These are phyloP conservation scores for Xylaria castorea DNA, from an alignment of 495 filamentous ascomycete species.

Conservation along the genomic window DNA sequence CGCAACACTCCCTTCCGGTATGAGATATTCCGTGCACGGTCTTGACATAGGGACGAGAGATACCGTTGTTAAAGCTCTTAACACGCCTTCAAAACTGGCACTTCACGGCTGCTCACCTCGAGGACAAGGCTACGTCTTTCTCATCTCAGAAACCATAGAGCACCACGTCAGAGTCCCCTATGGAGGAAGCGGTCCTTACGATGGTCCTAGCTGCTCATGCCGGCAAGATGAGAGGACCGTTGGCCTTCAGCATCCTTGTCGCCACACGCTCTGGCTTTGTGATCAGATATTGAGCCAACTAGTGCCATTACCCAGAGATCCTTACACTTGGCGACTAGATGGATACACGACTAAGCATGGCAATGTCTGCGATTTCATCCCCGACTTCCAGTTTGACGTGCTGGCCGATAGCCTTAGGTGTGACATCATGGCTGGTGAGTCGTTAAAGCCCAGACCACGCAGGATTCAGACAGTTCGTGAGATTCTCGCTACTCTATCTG, in stretches of 20 bases:
- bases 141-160: conserved; percentile 54
- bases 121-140: conserved; percentile 53
- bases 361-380: conserved; percentile 50
- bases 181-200: conserved; percentile 44
- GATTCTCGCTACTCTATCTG: conserved; percentile 50
- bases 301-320: conserved; percentile 44
- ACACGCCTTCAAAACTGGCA: conserved; percentile 47
- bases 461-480: conserved; percentile 52
- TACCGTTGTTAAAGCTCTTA: conserved; percentile 34
- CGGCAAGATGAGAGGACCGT: conserved; percentile 35
- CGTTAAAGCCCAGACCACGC: conserved; percentile 35
- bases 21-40: conserved; percentile 43
- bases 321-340: conserved; percentile 42
- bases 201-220: conserved; percentile 51
- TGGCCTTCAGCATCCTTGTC: conserved; percentile 46
- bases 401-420: conserved; percentile 54
- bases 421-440: conserved; percentile 45
- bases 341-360: conserved; percentile 52
- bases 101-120: conserved; percentile 51
- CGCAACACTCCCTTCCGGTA: conserved; percentile 46
- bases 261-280: conserved; percentile 57
- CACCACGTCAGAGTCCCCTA: conserved; percentile 52
- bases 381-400: conserved; percentile 52
- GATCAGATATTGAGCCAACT: conserved; percentile 52
- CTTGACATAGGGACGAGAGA: conserved; percentile 38